A percentile compares a stretch with the other conserved stretches of the same genome.
These are phyloP conservation scores for Gymnopus androsaceus DNA, from an alignment of 1,284 basidiomycete genomes.

Conservation along the genomic window DNA sequence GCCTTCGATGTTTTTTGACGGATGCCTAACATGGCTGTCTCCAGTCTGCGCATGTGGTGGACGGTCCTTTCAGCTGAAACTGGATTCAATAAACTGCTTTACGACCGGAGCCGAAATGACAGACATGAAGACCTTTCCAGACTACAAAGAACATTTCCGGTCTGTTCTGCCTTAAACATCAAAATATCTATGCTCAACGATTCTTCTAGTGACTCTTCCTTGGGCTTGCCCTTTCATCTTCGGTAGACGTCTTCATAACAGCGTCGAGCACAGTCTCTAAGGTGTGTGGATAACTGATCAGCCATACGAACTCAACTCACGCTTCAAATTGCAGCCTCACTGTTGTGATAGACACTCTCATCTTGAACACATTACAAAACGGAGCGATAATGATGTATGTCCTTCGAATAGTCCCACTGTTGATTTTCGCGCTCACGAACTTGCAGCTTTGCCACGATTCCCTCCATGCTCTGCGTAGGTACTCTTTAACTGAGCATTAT, in stretches of 20 bases:
- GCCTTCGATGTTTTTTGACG: not conserved
- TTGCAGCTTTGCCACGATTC: constrained; percentile 4
- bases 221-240: constrained; percentile 7
- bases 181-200: not conserved
- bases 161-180: not conserved
- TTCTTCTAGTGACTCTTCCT: constrained; percentile 5
- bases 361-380: constrained; percentile 10
- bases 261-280: constrained; percentile 1
- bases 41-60: not conserved
- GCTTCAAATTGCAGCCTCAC: not conserved
- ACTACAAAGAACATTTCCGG: not conserved
- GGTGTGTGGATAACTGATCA: not conserved
- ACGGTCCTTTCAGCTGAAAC: not conserved
- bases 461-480: constrained; percentile 10
- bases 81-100: not conserved
- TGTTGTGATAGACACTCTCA: constrained; percentile 4
- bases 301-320: too few relatives aligned
- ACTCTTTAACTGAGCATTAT: too few relatives aligned
- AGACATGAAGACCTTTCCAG: not conserved
- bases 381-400: constrained; percentile 13
- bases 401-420: too few relatives aligned
- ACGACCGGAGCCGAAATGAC: not conserved
- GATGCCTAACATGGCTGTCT: too few relatives aligned
- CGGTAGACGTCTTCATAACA: constrained; percentile 12
- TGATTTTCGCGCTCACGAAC: not conserved